A percentile compares a stretch with the other conserved stretches of the same genome.
phyloP scores from a whole-genome alignment of 129 eudicot genomes.

The Saussurea involucrata region DNA sequence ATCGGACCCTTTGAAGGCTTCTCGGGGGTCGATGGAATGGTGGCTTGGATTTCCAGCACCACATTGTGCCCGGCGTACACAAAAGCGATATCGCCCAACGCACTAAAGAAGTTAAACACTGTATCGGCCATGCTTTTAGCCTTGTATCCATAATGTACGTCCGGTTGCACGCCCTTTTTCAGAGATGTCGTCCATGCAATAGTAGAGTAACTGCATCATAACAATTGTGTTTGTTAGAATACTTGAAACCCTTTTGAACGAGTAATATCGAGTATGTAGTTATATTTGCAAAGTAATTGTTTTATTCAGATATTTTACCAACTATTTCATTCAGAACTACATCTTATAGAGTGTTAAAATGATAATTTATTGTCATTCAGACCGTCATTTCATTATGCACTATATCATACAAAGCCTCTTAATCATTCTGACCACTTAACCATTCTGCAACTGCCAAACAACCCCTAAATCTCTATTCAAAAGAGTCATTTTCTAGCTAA shows the following conservation, averaged over 20 bases:
- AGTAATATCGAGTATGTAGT: no score
- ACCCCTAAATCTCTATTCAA: no score
- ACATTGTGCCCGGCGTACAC: slow-evolving; percentile 66
- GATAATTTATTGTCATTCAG: no score
- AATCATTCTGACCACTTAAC: no score
- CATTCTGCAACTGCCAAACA: no score
- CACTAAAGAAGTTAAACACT: slow-evolving; percentile 47
- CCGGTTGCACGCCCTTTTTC: slow-evolving; percentile 42
- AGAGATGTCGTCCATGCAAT: slow-evolving; percentile 49
- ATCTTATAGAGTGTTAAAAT: no score
- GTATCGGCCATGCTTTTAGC: slow-evolving; percentile 38
- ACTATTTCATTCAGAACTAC: no score
- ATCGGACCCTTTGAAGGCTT: slow-evolving; percentile 53
- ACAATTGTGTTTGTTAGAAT: background rate
- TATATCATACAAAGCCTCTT: no score
- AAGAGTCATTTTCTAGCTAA: no score
- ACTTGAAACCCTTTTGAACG: background rate
- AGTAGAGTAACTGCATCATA: slow-evolving; percentile 50
- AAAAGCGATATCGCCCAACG: slow-evolving; percentile 49
- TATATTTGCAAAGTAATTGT: no score
- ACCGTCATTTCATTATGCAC: no score
- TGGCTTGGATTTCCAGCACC: slow-evolving; percentile 66
- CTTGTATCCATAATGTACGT: slow-evolving; percentile 36
- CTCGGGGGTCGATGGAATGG: slow-evolving; percentile 51
- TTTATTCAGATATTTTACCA: no score